Conservation (phyloP, 2,329 filamentous ascomycete species). For the Phyllosticta capitalensis region DNA sequence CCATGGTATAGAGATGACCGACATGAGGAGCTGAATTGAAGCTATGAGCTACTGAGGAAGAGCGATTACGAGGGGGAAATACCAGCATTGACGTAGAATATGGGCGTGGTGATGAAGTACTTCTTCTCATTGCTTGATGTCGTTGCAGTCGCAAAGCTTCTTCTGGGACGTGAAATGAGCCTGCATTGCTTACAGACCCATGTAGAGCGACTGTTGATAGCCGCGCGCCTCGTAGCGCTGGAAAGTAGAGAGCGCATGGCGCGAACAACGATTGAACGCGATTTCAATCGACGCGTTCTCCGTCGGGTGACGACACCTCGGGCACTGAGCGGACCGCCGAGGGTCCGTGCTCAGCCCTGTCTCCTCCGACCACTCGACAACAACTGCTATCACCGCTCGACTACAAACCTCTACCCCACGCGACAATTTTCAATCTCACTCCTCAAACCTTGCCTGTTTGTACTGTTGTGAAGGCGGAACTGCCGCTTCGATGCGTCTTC, state of each 20-base stretch:
- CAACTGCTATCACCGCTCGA: not conserved
- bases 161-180: conserved; percentile 14
- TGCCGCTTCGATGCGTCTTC: too few species aligned
- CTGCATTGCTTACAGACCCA: conserved; percentile 21
- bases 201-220: conserved; percentile 15
- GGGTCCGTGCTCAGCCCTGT: not conserved
- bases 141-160: conserved; percentile 12
- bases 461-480: too few species aligned
- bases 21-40: conserved; percentile 67
- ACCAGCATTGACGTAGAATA: conserved; percentile 98
- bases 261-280: not conserved
- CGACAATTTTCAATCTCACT: too few species aligned
- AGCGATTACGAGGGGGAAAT: conserved; percentile 18
- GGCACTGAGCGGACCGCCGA: not conserved
- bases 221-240: conserved; percentile 15
- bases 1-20: conserved; percentile 88
- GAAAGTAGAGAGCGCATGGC: conserved; percentile 22
- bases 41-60: not conserved
- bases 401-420: too few species aligned
- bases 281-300: not conserved
- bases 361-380: not conserved
- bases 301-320: conserved; percentile 7
- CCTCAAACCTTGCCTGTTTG: too few species aligned
- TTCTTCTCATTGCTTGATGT: conserved; percentile 51
- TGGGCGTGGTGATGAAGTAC: conserved; percentile 91